These are phyloP conservation scores for Rhodotorula sp. DNA, from an alignment of 1,284 basidiomycete species.

Conservation along the genomic window DNA sequence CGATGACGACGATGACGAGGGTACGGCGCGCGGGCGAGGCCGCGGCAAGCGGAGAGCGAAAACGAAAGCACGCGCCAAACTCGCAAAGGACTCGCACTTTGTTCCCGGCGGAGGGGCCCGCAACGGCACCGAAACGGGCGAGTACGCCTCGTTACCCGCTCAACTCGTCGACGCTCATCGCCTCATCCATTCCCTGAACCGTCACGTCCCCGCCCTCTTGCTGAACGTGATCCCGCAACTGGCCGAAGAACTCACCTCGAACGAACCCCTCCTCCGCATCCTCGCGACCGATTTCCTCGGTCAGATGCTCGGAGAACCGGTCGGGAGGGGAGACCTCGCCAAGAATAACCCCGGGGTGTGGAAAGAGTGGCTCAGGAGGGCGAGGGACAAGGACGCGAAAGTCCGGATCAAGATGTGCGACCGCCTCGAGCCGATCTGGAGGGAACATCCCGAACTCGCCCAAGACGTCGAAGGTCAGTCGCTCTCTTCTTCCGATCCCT, in stretches of 20 bases:
- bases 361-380: constrained; percentile 77
- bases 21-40: background rate
- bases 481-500: background rate
- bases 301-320: constrained; percentile 77
- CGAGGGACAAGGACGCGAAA: constrained; percentile 69
- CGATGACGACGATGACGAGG: constrained; percentile 10
- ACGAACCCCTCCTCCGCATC: constrained; percentile 63
- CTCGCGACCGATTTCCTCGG: constrained; percentile 83
- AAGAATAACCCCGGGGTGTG: constrained; percentile 80
- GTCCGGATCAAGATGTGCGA: constrained; percentile 82
- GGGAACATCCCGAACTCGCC: constrained; percentile 66
- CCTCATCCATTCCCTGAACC: constrained; percentile 80
- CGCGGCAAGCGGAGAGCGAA: constrained; percentile 26
- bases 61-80: constrained; percentile 14
- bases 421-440: constrained; percentile 62
- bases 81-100: background rate
- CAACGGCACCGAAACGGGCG: background rate
- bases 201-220: constrained; percentile 74
- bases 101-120: background rate
- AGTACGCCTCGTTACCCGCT: constrained; percentile 38
- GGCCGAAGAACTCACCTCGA: constrained; percentile 84
- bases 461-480: constrained; percentile 67
- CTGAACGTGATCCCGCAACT: constrained; percentile 89
- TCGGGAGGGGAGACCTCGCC: constrained; percentile 62
- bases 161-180: constrained; percentile 69